A percentile compares a stretch with the other conserved stretches of the same genome.
phyloP scores from a whole-genome alignment of 1,284 basidiomycete genomes.

The Ceratobasidium sp. region DNA sequence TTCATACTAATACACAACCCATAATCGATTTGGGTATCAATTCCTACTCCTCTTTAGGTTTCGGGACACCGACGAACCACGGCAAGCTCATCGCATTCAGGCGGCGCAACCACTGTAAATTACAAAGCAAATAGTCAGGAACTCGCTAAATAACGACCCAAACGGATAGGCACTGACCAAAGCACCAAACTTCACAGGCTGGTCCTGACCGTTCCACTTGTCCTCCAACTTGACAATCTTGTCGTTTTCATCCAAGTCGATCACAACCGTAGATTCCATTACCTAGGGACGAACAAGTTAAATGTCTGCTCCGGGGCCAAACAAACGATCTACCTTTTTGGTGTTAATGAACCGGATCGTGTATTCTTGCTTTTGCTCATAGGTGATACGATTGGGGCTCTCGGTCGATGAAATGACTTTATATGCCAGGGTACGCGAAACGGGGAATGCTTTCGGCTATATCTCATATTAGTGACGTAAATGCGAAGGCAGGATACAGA shows the following conservation, averaged over 20 bases:
- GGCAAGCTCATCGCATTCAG: constrained; percentile 66
- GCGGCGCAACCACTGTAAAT: constrained; percentile 60
- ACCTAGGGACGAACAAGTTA: constrained; percentile 54
- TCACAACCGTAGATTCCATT: constrained; percentile 71
- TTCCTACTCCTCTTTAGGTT: constrained; percentile 19
- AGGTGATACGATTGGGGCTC: constrained; percentile 69
- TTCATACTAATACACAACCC: too few species aligned
- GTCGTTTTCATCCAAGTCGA: constrained; percentile 73
- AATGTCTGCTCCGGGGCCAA: constrained; percentile 52
- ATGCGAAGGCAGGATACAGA: constrained; percentile 7
- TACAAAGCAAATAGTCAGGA: too few species aligned
- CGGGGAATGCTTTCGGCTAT: constrained; percentile 69
- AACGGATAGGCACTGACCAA: constrained; percentile 49
- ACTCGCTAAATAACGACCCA: not conserved
- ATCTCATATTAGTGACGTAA: not conserved
- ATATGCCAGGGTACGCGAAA: constrained; percentile 65
- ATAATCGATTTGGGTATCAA: too few species aligned
- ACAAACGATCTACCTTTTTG: constrained; percentile 63
- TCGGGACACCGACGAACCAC: constrained; percentile 52
- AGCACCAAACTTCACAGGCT: constrained; percentile 64
- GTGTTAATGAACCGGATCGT: constrained; percentile 65
- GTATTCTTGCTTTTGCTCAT: constrained; percentile 73
- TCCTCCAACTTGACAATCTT: constrained; percentile 73
- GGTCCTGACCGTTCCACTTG: constrained; percentile 72
- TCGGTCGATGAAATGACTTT: constrained; percentile 71